phyloP scores from a whole-genome alignment of 352 stramenopile species.

The Globisporangium iwayamae region DNA sequence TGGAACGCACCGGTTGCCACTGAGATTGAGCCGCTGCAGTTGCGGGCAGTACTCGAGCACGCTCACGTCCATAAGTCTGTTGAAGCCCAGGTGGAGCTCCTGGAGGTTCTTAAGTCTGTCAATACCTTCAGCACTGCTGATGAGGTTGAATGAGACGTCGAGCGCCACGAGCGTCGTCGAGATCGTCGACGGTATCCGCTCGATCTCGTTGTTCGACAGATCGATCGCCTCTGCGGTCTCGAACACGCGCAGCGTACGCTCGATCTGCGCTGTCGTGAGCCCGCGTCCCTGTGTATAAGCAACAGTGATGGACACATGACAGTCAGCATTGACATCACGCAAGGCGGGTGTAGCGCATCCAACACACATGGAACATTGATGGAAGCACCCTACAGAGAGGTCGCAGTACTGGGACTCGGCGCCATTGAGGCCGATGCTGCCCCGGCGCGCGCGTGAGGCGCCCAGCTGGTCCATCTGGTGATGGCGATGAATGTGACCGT shows the following conservation, averaged over 20 bases:
- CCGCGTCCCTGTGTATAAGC: conserved; percentile 37
- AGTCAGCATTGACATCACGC: background rate
- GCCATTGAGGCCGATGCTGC: conserved; percentile 52
- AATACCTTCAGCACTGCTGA: conserved; percentile 40
- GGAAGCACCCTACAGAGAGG: conserved; percentile 40
- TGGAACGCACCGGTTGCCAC: conserved; percentile 51
- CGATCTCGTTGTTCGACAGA: conserved; percentile 76
- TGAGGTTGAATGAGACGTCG: conserved; percentile 71
- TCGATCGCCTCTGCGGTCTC: conserved; percentile 57
- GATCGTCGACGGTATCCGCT: conserved; percentile 50
- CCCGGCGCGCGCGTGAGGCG: conserved; percentile 20
- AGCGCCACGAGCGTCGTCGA: conserved; percentile 41
- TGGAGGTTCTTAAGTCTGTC: conserved; percentile 62
- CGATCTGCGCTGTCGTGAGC: conserved; percentile 48
- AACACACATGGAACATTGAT: background rate
- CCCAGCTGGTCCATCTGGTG: conserved; percentile 4
- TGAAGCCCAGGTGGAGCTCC: conserved; percentile 69
- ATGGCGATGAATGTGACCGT: background rate
- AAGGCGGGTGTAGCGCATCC: background rate
- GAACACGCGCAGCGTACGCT: conserved; percentile 67
- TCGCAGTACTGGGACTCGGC: conserved; percentile 60
- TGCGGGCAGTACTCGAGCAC: conserved; percentile 62
- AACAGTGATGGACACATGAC: background rate
- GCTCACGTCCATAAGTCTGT: conserved; percentile 54
- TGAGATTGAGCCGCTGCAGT: conserved; percentile 60